Evolutionary conservation across 1,284 basidiomycete species (phyloP).

Genomic region (Somion occarium): DNA sequence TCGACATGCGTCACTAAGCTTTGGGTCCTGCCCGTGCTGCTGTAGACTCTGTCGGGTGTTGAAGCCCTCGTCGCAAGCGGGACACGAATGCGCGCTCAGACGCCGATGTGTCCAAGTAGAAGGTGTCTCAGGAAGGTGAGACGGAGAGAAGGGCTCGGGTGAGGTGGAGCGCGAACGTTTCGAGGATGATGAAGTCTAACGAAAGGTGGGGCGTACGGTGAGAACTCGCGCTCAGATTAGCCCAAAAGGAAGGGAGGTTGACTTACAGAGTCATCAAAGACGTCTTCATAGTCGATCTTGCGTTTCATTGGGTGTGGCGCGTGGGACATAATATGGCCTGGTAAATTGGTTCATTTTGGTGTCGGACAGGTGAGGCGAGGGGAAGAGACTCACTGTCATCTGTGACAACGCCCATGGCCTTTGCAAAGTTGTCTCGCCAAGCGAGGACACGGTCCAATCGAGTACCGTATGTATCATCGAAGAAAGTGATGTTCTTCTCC

Average conservation of each 20-base stretch:
- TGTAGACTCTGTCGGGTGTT: conserved; percentile 48
- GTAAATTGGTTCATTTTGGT: too few species aligned
- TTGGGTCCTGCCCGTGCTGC: conserved; percentile 49
- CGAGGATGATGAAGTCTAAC: conserved; percentile 31
- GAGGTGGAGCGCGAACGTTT: conserved; percentile 29
- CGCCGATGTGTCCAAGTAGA: conserved; percentile 19
- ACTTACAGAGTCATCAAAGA: conserved; percentile 44
- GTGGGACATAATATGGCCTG: conserved; percentile 4
- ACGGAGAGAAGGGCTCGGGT: conserved; percentile 1
- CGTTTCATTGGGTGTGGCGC: conserved; percentile 32
- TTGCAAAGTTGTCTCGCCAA: conserved; percentile 48
- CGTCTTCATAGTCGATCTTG: conserved; percentile 36
- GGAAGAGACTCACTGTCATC: conserved; percentile 17
- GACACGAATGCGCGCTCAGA: conserved; percentile 42
- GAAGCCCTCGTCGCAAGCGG: conserved; percentile 68
- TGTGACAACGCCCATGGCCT: conserved; percentile 21
- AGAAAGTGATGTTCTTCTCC: conserved; percentile 25
- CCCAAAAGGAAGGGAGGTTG: conserved; percentile 4
- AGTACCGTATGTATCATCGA: conserved; percentile 46
- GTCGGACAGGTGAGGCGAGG: conserved; percentile 13
- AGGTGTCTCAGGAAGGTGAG: conserved; percentile 10
- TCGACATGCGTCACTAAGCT: conserved; percentile 61
- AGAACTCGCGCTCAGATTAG: not conserved
- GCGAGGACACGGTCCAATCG: conserved; percentile 53
- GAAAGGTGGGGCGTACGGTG: conserved; percentile 7